phyloP scores from a whole-genome alignment of 2,329 filamentous ascomycete species.

The Macrophomina tecta region DNA sequence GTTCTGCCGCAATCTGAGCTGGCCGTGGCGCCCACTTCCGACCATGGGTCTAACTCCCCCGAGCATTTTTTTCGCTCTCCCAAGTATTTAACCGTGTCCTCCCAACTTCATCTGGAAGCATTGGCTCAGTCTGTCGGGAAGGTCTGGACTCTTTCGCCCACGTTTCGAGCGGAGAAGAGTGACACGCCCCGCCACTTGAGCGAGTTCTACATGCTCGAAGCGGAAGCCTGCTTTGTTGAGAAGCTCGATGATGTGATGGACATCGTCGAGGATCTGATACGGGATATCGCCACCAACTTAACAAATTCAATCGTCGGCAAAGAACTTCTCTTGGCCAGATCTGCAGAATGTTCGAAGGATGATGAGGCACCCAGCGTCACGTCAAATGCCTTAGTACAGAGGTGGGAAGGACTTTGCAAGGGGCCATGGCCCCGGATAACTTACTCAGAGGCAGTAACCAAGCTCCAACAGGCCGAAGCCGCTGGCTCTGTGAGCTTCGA shows the following conservation, averaged over 20 bases:
- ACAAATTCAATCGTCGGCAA: slow-evolving; percentile 57
- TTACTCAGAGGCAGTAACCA: slow-evolving; percentile 77
- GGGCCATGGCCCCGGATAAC: slow-evolving; percentile 86
- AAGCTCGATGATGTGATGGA: slow-evolving; percentile 75
- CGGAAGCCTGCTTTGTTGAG: slow-evolving; percentile 80
- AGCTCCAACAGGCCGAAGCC: slow-evolving; percentile 66
- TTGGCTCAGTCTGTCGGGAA: slow-evolving; percentile 85
- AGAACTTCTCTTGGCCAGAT: slow-evolving; percentile 60
- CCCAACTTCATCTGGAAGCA: slow-evolving; percentile 92
- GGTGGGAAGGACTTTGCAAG: slow-evolving; percentile 74
- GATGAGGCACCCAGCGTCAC: slow-evolving; percentile 45
- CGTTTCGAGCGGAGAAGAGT: slow-evolving; percentile 90
- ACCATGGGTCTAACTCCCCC: slow-evolving; percentile 33
- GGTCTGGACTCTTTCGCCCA: slow-evolving; percentile 93
- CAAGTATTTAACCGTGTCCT: slow-evolving; percentile 96
- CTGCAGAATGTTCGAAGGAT: slow-evolving; percentile 45
- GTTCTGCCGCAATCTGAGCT: slow-evolving; percentile 52
- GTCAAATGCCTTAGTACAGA: slow-evolving; percentile 61
- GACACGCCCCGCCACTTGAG: slow-evolving; percentile 93
- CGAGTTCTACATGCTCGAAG: slow-evolving; percentile 99
- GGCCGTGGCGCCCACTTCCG: slow-evolving; percentile 27
- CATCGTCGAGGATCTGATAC: slow-evolving; percentile 79
- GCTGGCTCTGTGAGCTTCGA: slow-evolving; percentile 63
- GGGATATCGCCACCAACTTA: slow-evolving; percentile 59
- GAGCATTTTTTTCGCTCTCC: slow-evolving; percentile 76